A percentile compares a stretch with the other conserved stretches of the same genome.
These are phyloP conservation scores for Pichia sp. DNA, from an alignment of 1,139 yeast species.

Conservation along the genomic window DNA sequence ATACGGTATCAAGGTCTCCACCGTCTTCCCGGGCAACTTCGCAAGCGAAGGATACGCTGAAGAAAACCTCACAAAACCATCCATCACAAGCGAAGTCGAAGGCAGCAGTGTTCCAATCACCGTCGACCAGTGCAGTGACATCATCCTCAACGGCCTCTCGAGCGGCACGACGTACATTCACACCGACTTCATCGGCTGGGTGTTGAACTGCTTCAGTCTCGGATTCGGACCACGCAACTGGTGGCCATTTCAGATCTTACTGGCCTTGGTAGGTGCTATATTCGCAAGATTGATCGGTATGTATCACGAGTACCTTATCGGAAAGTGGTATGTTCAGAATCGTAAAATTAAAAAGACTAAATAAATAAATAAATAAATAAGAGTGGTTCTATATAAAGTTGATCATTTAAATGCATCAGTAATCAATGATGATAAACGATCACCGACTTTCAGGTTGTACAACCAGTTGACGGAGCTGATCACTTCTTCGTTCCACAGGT, in stretches of 20 bases:
- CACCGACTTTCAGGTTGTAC: constrained; percentile 25
- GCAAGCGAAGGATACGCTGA: constrained; percentile 81
- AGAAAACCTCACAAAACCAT: constrained; percentile 86
- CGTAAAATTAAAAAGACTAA: not conserved
- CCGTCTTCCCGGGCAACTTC: constrained; percentile 87
- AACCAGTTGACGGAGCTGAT: constrained; percentile 65
- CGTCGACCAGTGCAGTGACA: constrained; percentile 64
- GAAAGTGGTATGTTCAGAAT: constrained; percentile 36
- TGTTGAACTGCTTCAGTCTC: constrained; percentile 63
- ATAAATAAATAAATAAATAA: constrained; percentile 5
- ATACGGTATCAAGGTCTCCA: constrained; percentile 57
- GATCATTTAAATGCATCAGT: constrained; percentile 11
- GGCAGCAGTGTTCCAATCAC: constrained; percentile 77
- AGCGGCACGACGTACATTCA: constrained; percentile 73
- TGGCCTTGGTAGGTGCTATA: constrained; percentile 51
- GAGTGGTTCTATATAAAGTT: not conserved
- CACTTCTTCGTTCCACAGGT: constrained; percentile 81
- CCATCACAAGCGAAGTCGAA: constrained; percentile 77
- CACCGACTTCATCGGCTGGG: constrained; percentile 88
- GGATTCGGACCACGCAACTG: constrained; percentile 70
- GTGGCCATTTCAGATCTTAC: constrained; percentile 51
- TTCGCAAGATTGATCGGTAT: constrained; percentile 64
- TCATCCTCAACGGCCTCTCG: constrained; percentile 54
- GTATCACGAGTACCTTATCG: constrained; percentile 55
- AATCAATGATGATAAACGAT: constrained; percentile 18